Evolutionary conservation across 2,329 filamentous ascomycete genomes (phyloP).

Genomic region (Samsoniella hepiali): DNA sequence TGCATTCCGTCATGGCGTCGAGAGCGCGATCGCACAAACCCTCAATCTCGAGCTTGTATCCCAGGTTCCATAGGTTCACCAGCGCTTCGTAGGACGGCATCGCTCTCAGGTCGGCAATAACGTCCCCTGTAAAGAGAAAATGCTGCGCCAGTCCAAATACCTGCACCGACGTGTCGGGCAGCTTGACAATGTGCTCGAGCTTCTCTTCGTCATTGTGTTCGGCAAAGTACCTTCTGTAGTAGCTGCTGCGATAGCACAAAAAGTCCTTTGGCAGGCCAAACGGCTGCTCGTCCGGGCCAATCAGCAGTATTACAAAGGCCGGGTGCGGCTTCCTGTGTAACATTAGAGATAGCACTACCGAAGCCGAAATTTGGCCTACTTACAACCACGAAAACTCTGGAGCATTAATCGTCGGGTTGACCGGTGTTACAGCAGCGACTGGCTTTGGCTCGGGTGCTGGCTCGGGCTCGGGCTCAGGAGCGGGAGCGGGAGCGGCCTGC

Average conservation of each 20-base stretch:
- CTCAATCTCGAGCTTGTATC: conserved; percentile 48
- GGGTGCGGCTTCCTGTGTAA: conserved; percentile 49
- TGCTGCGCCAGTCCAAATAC: conserved; percentile 55
- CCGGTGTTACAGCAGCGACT: neutral
- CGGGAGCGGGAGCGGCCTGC: neutral
- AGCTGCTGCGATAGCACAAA: conserved; percentile 49
- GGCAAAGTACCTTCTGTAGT: conserved; percentile 46
- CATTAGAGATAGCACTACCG: neutral
- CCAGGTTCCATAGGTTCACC: conserved; percentile 56
- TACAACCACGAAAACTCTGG: conserved; percentile 38
- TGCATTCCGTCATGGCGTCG: conserved; percentile 55
- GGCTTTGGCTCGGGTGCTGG: neutral
- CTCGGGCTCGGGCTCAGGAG: neutral
- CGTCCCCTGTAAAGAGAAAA: conserved; percentile 50
- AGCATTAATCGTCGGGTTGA: neutral
- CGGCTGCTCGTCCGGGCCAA: conserved; percentile 49
- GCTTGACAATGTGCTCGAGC: conserved; percentile 49
- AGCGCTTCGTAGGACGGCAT: conserved; percentile 53
- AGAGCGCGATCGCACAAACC: conserved; percentile 56
- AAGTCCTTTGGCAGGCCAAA: conserved; percentile 60
- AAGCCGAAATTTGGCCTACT: conserved; percentile 14
- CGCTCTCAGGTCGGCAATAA: conserved; percentile 41
- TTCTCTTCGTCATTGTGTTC: conserved; percentile 33
- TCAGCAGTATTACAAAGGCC: conserved; percentile 52
- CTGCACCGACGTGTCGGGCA: conserved; percentile 46